Percentiles rank a stretch among this genome's conserved stretches.
Evolutionary conservation across 352 stramenopile species (phyloP).

Genomic region (Globisporangium rhizosaccharum): DNA sequence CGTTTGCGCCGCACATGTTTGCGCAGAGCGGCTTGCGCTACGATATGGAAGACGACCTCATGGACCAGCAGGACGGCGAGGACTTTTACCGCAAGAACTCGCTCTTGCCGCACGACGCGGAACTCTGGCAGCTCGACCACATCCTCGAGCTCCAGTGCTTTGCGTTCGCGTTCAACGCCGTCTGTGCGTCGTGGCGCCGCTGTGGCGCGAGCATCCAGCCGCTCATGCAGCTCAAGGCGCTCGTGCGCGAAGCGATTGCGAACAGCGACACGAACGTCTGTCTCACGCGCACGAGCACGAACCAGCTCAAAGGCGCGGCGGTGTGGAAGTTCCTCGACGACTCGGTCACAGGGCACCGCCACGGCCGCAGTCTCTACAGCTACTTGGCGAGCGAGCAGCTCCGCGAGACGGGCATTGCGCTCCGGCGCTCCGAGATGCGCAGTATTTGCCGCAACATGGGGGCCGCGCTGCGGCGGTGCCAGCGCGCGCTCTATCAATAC

Average conservation of each 20-base stretch:
- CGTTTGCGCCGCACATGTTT: conserved; percentile 31
- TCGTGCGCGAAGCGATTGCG: too few species aligned
- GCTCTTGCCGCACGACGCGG: too few species aligned
- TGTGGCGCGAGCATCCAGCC: too few species aligned
- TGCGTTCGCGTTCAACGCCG: too few species aligned
- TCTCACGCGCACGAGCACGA: conserved; percentile 33
- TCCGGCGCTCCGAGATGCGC: neutral
- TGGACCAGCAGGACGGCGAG: conserved; percentile 18
- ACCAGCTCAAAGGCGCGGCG: conserved; percentile 36
- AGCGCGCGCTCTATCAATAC: neutral
- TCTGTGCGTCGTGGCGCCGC: too few species aligned
- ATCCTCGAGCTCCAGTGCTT: too few species aligned
- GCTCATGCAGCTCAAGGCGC: too few species aligned
- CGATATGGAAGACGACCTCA: conserved; percentile 18
- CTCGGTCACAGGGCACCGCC: conserved; percentile 26
- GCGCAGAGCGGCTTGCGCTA: conserved; percentile 18
- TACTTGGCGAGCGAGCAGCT: conserved; percentile 1
- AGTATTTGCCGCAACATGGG: neutral
- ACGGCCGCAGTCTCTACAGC: conserved; percentile 1
- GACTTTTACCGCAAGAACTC: too few species aligned
- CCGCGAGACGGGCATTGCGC: neutral
- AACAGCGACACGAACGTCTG: conserved; percentile 36
- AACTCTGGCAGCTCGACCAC: too few species aligned
- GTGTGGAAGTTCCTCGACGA: conserved; percentile 39
- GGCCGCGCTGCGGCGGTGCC: neutral